Conservation (phyloP, 2,329 filamentous ascomycete species). For the Phyllosticta capitalensis region DNA sequence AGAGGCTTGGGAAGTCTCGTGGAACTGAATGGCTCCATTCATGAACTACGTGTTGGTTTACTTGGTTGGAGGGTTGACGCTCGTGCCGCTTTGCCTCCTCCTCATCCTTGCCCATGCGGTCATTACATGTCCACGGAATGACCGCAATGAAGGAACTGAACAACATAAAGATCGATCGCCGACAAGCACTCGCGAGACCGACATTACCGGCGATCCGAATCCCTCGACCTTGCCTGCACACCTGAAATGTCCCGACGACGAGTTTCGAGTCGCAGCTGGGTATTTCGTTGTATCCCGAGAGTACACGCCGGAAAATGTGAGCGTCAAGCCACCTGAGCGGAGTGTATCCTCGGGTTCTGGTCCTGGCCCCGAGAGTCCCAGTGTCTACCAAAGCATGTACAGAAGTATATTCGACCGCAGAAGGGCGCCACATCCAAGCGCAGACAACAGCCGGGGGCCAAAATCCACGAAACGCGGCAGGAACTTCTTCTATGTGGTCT, state of each 20-base stretch:
- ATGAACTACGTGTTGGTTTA: conserved; percentile 62
- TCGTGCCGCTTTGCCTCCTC: conserved; percentile 61
- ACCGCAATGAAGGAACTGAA: conserved; percentile 29
- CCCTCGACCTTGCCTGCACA: not conserved
- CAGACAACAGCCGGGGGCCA: conserved; percentile 34
- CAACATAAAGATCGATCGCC: conserved; percentile 29
- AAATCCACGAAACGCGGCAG: conserved; percentile 41
- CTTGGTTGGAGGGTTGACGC: conserved; percentile 77
- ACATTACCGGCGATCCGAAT: not conserved
- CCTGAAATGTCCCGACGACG: conserved; percentile 35
- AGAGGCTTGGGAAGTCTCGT: not conserved
- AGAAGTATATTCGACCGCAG: conserved; percentile 80
- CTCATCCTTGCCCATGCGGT: conserved; percentile 45
- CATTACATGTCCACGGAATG: conserved; percentile 50
- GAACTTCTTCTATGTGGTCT: conserved; percentile 89
- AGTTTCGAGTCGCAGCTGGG: conserved; percentile 72
- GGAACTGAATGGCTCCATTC: conserved; percentile 25
- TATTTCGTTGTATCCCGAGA: conserved; percentile 95
- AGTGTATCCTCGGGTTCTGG: conserved; percentile 71
- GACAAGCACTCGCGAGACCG: not conserved
- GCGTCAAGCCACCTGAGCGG: conserved; percentile 69
- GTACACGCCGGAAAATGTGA: conserved; percentile 80
- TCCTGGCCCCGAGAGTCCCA: conserved; percentile 71
- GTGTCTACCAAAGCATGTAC: conserved; percentile 98
- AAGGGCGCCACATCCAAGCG: conserved; percentile 47